phyloP scores from a whole-genome alignment of 345 rosid genomes.

The Salix arbutifolia region DNA sequence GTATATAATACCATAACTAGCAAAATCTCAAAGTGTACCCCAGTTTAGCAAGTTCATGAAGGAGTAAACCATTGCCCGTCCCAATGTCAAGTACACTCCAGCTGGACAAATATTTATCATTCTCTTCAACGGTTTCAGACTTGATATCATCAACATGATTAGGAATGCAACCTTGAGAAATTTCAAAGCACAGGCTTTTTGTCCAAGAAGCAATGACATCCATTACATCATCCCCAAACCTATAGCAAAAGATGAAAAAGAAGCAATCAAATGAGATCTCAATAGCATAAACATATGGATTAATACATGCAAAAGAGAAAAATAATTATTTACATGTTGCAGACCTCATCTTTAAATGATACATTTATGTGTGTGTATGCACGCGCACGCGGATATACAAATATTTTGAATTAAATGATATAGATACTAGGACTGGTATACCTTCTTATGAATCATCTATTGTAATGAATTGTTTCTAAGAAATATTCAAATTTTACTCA shows the following conservation, averaged over 20 bases:
- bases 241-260: constrained; percentile 21
- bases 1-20: constrained; percentile 31
- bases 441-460: neutral
- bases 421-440: neutral
- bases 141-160: constrained; percentile 37
- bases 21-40: constrained; percentile 60
- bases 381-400: too few relatives aligned
- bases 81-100: constrained; percentile 98
- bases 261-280: neutral
- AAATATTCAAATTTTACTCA: neutral
- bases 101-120: constrained; percentile 51
- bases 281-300: neutral
- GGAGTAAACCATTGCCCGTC: constrained; percentile 94
- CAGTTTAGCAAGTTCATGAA: constrained; percentile 88
- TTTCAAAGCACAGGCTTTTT: constrained; percentile 59
- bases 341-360: too few relatives aligned
- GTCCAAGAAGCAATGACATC: constrained; percentile 87
- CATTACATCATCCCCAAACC: constrained; percentile 98
- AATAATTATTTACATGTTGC: too few relatives aligned
- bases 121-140: constrained; percentile 47
- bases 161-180: constrained; percentile 48
- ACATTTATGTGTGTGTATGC: too few relatives aligned
- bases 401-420: neutral
- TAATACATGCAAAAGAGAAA: too few relatives aligned
- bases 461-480: neutral